Evolutionary conservation across 208 protist species (phyloP).

Genomic region (Sergeia podlipaevii): DNA sequence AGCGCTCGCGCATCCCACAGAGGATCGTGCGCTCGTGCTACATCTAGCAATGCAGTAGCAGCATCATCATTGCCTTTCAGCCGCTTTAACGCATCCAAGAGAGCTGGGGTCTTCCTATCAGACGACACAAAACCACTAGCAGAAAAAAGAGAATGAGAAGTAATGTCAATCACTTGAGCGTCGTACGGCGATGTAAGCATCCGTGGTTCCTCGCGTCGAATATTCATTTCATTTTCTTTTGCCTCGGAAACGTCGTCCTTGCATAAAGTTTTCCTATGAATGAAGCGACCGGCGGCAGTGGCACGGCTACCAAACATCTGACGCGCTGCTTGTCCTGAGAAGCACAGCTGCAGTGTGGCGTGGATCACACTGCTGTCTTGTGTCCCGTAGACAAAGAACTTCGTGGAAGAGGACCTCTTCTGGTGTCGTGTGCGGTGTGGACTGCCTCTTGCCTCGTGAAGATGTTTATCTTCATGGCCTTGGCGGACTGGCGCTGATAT

Average conservation of each 20-base stretch:
- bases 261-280: no score
- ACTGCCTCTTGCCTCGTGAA: not conserved
- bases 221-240: no score
- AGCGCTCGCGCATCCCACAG: slow-evolving; percentile 83
- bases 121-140: slow-evolving; percentile 42
- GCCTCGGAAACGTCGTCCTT: no score
- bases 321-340: not conserved
- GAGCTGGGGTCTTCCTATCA: slow-evolving; percentile 19
- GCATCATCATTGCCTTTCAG: slow-evolving; percentile 23
- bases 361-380: slow-evolving; percentile 44
- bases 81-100: slow-evolving; percentile 41
- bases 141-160: slow-evolving; percentile 54
- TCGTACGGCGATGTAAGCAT: slow-evolving; percentile 36
- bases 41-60: slow-evolving; percentile 23
- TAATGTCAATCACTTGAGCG: slow-evolving; percentile 50
- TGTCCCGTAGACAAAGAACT: slow-evolving; percentile 64
- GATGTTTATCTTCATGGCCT: not conserved
- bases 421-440: not conserved
- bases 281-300: not conserved
- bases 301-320: not conserved
- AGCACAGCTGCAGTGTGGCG: slow-evolving; percentile 28
- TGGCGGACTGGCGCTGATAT: not conserved
- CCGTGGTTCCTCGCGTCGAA: no score
- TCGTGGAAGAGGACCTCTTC: slow-evolving; percentile 1
- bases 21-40: slow-evolving; percentile 44